Evolutionary conservation across 768 basidiomycete species (phyloP), one percentile per base, ranked within the genome.

Genomic region (Polyporus arcularius): DNA sequence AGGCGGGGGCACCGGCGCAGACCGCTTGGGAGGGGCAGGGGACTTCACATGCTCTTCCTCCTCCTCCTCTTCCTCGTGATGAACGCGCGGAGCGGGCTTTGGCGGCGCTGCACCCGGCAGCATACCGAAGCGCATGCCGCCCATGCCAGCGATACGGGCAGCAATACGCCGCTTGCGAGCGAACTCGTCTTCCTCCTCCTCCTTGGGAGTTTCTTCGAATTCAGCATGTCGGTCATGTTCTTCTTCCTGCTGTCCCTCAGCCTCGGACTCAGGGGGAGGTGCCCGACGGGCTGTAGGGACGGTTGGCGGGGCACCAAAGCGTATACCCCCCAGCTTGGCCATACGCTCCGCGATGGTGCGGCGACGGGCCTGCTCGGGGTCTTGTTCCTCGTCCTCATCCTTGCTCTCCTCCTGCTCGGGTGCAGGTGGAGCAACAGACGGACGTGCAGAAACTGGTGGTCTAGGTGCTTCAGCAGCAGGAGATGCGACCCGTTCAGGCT

Each of bases 331-430:
- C 0, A 97, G 79, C 68, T 87, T 92, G 1, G 94, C 94, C 94
- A 97, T 96, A n/a, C 95, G 83, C 59, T 96, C 94, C 1, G 94
- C 93, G 40, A 97, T 91, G 1, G 90, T 90, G 32, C 80, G 80
- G 26, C 87, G 82, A 50, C 87, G 80, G 2, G 73, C 64, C 11
- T 72, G 68, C 21, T 78, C 80, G 9, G 72, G 74, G 26, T 84
- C 80, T 57, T 83, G 83, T 0, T 76, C 76, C 1, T 76, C 76
- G 53, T 60, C 60, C 26, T 51, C 39, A 11, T 35, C 59, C 3
- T 53, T 30, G 30, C 16, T 12, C 32, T 58, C 41, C 4, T 65
- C 61, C 2, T 65, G 65, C 21, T 61, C 65, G 6, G 63, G 60
- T 8, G 49, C 62, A 39, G 42, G 12, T 9, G 28, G 28, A 45